phyloP scores from a whole-genome alignment of 2,329 filamentous ascomycete species.

The Dothiorella sarmentorum region DNA sequence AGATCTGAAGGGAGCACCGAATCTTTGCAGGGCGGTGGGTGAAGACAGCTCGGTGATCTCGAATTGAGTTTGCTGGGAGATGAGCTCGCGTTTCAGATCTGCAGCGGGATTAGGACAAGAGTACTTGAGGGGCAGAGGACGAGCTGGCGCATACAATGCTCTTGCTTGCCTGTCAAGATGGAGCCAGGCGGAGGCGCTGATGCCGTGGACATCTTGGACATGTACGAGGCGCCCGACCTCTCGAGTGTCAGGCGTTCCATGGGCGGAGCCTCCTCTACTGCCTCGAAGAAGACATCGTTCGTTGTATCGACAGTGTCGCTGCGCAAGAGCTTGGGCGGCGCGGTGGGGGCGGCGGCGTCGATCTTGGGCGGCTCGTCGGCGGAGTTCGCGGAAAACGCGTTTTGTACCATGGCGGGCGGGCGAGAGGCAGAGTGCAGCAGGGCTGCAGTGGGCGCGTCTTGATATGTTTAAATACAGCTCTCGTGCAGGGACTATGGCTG shows the following conservation, averaged over 20 bases:
- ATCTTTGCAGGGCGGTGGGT: conserved; percentile 88
- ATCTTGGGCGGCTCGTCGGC: conserved; percentile 7
- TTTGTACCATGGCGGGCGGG: neutral
- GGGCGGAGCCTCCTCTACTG: neutral
- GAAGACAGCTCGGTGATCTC: conserved; percentile 94
- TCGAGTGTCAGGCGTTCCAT: conserved; percentile 8
- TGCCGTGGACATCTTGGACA: conserved; percentile 37
- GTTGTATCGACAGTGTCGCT: conserved; percentile 13
- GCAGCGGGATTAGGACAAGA: conserved; percentile 12
- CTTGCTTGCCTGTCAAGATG: conserved; percentile 88
- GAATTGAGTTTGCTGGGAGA: conserved; percentile 81
- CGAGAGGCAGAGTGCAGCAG: neutral
- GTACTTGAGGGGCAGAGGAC: neutral
- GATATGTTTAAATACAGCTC: conserved; percentile 10
- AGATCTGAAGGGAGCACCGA: conserved; percentile 92
- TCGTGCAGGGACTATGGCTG: conserved; percentile 12
- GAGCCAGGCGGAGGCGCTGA: conserved; percentile 54
- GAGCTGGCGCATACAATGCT: conserved; percentile 69
- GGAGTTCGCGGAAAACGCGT: neutral
- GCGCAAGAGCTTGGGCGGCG: neutral
- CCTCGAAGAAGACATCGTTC: conserved; percentile 15
- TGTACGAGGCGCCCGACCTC: conserved; percentile 10
- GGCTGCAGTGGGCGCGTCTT: neutral
- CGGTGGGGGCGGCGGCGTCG: neutral
- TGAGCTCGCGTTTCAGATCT: conserved; percentile 95